Evolutionary conservation across 148 eudicot species (phyloP).

Genomic region (Rhododendron vialii): DNA sequence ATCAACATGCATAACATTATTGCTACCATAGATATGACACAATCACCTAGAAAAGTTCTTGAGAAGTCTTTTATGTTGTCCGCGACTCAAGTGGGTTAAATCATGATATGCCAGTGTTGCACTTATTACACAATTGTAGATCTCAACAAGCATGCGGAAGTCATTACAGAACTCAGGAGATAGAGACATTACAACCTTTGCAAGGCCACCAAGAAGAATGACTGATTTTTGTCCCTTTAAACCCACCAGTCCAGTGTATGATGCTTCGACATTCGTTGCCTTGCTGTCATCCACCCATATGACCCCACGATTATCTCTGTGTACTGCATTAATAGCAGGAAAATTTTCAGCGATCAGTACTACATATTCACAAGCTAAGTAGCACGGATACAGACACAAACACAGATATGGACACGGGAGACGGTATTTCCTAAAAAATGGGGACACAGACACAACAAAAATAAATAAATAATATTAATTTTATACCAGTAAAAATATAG

Average conservation of each 20-base stretch:
- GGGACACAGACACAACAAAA: not conserved
- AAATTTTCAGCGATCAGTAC: not conserved
- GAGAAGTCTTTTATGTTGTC: not conserved
- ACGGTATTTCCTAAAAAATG: no score
- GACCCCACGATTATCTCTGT: conserved; percentile 6
- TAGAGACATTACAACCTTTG: conserved; percentile 2
- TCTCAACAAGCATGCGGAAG: not conserved
- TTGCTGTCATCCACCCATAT: conserved; percentile 17
- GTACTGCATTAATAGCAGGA: conserved; percentile 1
- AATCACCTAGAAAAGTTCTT: not conserved
- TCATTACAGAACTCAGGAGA: not conserved
- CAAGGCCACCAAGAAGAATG: conserved; percentile 11
- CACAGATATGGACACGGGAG: no score
- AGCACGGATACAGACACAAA: no score
- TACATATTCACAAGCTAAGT: not conserved
- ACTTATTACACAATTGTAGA: not conserved
- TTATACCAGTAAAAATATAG: no score
- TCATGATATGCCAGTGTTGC: not conserved
- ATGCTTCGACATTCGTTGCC: conserved; percentile 14
- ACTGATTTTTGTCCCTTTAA: conserved; percentile 2
- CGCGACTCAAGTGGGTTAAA: not conserved
- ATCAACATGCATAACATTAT: not conserved
- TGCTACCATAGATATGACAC: not conserved
- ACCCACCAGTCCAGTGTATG: conserved; percentile 13
- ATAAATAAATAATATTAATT: no score